Evolutionary conservation across 176 grass and related monocot species (phyloP), one percentile per base, ranked within the genome.

Genomic region (Olyra latifolia): DNA sequence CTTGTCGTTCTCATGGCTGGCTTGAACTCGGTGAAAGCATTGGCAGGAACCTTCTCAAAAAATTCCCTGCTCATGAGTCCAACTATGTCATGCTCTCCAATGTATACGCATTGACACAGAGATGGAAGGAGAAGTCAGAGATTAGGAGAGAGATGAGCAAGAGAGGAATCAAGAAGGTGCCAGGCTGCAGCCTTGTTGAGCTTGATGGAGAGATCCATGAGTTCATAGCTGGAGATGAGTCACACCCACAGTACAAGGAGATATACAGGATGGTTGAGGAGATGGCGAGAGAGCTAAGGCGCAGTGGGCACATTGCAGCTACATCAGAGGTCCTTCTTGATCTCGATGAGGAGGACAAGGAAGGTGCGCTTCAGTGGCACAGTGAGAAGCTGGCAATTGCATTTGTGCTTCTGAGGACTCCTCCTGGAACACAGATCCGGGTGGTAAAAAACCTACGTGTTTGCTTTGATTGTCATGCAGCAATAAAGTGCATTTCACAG

Each of bases 201-300:
- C 75, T 94, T 54, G 86, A 89, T 29, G 86, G 92, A 28, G 92
- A 94, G 86, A 52, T 91, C 8, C 87, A 88, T 65, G 92, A 94
- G 77, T 94, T 91, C 86, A 81, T 91, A 46, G 86, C 88, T 4
- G 92, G 92, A 56, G 92, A 88, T 45, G 85, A 88, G 74, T 88
- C 88, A 0, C 91, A 93, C 32, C 86, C 69, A 0, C 85, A 88
- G 61, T 80, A 67, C 75, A 85, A 70, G 71, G 86, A 83, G 61
- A 86, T 94, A 58, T 87, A 94, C 74, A 71, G 46, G 71, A 94
- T 94, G 92, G 68, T 94, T 6, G 86, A 94, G 92, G 92, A 91
- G 86, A 94, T 91, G 49, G 56, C 65, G 19, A 91, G 80, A 70
- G 87, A 94, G 59, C 56, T 87, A 59, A 91, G 74, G 46, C 61